Conservation (phyloP, 345 rosid genomes). For the Raphanus sativus region DNA sequence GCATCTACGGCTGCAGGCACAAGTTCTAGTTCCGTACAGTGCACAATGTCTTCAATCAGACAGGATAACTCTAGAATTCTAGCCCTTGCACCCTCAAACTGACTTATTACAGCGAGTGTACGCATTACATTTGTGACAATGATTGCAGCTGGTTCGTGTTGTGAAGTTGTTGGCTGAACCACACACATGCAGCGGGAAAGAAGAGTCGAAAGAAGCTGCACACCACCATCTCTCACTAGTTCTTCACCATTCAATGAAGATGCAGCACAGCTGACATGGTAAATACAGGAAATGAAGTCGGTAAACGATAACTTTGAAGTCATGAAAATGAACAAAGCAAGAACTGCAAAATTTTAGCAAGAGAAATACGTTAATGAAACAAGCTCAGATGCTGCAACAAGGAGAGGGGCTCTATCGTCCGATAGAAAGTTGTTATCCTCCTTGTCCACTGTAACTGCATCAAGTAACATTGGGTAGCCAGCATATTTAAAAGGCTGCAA, state of each 20-base stretch:
- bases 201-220: slow-evolving; percentile 83
- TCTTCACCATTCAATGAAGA: slow-evolving; percentile 99
- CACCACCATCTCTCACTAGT: slow-evolving; percentile 95
- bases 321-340: slow-evolving; percentile 7
- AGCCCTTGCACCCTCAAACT: slow-evolving; percentile 85
- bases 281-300: slow-evolving; percentile 2
- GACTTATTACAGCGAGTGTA: slow-evolving; percentile 83
- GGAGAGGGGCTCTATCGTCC: slow-evolving; percentile 87
- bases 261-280: slow-evolving; percentile 68
- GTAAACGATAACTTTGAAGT: slow-evolving; percentile 20
- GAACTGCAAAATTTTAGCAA: slow-evolving; percentile 15
- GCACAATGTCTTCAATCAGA: slow-evolving; percentile 86
- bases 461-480: slow-evolving; percentile 97
- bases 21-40: slow-evolving; percentile 91
- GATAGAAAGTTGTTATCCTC: slow-evolving; percentile 93
- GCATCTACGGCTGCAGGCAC: slow-evolving; percentile 92
- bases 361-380: slow-evolving; percentile 70
- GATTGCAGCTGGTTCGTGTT: slow-evolving; percentile 84
- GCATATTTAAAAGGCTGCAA: slow-evolving; percentile 98
- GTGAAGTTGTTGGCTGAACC: slow-evolving; percentile 94
- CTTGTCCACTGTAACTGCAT: slow-evolving; percentile 83
- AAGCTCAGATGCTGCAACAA: slow-evolving; percentile 98
- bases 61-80: slow-evolving; percentile 73
- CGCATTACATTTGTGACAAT: slow-evolving; percentile 92
- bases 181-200: slow-evolving; percentile 93